Base-by-base conservation (phyloP, 345 rosid species). In the Brassica incana region DNA sequence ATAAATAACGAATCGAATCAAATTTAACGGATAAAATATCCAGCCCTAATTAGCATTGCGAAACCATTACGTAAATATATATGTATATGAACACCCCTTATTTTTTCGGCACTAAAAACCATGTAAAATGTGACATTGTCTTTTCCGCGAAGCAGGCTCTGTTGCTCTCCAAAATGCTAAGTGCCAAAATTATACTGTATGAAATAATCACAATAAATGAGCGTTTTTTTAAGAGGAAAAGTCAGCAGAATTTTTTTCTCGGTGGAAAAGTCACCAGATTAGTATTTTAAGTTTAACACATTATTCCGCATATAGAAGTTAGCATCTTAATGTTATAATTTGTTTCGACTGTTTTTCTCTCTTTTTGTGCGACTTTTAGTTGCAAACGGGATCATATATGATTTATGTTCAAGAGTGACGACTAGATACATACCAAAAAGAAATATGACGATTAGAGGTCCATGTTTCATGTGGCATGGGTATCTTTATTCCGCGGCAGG, bases 371-470 rank as follows among this genome's bases (percentile, higher is more conserved):
- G 35, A 20, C 35, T 52, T n/a, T 32, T 65, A 8, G 63, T 65
- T 23, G 25, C 32, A 52, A 33, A 52, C 5, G 8, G 27, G 35
- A 35, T 30, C 0, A 36, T 66, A 66, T 54, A 35, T 54, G 29
- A 56, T 67, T 25, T 38, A 1, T 38, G 73, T 67, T 75, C 79
- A 40, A 67, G 15, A 67, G 20, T 76, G 79, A 66, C 67, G 73
- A 75, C 29, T 54, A 35, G 9, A 65, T 18, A 74, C n/a, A 32
- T 45, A 45, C 14, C 69, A 62, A 54, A 20, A 20, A 18, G 3
- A 59, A 45, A 16, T 16, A 5, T 66, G 78, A 64, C 58, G 43
- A 35, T 5, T 35, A 33, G 27, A 74, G 23, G 23, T 20, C 23
- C 23, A 20, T 20, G 23, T 20, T 20, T 20, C 23, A 20, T 20